These are phyloP conservation scores for Colletotrichum gloeosporioides DNA, from an alignment of 2,329 filamentous ascomycete genomes.

Conservation along the genomic window DNA sequence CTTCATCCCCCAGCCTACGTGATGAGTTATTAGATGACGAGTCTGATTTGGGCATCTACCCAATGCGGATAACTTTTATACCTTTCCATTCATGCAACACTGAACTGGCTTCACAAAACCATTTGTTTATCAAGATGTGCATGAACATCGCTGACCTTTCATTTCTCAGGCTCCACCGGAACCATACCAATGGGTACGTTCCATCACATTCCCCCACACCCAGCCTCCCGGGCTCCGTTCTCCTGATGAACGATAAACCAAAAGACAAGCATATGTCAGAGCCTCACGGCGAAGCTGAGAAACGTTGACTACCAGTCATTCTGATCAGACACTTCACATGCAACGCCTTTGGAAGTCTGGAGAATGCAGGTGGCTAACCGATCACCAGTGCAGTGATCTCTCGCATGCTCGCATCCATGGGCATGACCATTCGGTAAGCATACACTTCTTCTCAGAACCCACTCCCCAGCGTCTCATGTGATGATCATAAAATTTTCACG, in stretches of 20 bases:
- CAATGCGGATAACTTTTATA: constrained; percentile 64
- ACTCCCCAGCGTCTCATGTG: constrained; percentile 9
- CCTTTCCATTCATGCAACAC: constrained; percentile 64
- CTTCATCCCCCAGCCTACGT: constrained; percentile 34
- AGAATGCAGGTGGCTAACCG: not conserved
- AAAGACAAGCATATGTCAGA: constrained; percentile 29
- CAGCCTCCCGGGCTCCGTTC: constrained; percentile 14
- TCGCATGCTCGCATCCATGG: not conserved
- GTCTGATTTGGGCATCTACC: constrained; percentile 63
- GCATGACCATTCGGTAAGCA: not conserved
- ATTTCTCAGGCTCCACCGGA: not conserved
- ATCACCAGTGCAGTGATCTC: not conserved
- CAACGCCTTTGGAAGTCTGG: not conserved
- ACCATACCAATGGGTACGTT: not conserved
- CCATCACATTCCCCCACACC: not conserved
- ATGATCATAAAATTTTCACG: constrained; percentile 26
- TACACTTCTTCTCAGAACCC: not conserved
- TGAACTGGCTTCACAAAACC: constrained; percentile 36
- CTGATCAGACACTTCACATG: constrained; percentile 18
- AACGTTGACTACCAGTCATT: constrained; percentile 22
- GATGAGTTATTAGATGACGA: constrained; percentile 65
- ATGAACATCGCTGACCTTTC: constrained; percentile 10
- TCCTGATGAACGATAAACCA: constrained; percentile 25
- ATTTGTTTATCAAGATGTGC: not conserved
- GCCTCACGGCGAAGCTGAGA: constrained; percentile 26